Conservation (phyloP, 148 eudicot genomes). For the Selenicereus undatus region DNA sequence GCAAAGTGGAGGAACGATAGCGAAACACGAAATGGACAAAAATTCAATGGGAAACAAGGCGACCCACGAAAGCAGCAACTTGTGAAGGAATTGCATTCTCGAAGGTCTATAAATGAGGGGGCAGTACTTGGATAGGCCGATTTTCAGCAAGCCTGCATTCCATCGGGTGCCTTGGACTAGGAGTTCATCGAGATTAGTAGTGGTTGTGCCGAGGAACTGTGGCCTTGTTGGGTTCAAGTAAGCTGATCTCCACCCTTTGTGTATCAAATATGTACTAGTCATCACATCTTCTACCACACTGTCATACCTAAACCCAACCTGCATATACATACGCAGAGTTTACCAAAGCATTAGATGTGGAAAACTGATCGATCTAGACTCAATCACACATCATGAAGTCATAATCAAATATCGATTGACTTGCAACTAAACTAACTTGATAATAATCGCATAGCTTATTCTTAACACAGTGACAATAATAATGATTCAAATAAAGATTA, state of each 20-base stretch:
- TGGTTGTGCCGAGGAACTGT: conserved; percentile 47
- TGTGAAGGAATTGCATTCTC: conserved; percentile 33
- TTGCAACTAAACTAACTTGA: too few species aligned
- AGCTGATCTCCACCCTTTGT: conserved; percentile 66
- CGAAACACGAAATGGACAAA: conserved; percentile 30
- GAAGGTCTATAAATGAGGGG: conserved; percentile 40
- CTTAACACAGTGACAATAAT: too few species aligned
- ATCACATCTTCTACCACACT: conserved; percentile 53
- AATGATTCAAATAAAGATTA: too few species aligned
- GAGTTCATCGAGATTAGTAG: conserved; percentile 47
- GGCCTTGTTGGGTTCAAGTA: conserved; percentile 49
- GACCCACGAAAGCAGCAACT: conserved; percentile 36
- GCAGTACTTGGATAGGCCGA: conserved; percentile 44
- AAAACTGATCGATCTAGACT: neutral
- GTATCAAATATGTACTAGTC: conserved; percentile 44
- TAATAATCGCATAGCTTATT: too few species aligned
- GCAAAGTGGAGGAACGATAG: conserved; percentile 59
- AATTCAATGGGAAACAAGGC: conserved; percentile 30
- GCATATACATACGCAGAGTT: conserved; percentile 1
- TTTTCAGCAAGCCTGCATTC: conserved; percentile 44
- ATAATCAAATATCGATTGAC: too few species aligned
- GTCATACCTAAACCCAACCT: conserved; percentile 58
- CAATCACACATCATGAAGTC: neutral
- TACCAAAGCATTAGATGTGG: neutral
- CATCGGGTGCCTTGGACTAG: conserved; percentile 55